Base-by-base conservation (phyloP, 768 basidiomycete species). In the Panus rudis region DNA sequence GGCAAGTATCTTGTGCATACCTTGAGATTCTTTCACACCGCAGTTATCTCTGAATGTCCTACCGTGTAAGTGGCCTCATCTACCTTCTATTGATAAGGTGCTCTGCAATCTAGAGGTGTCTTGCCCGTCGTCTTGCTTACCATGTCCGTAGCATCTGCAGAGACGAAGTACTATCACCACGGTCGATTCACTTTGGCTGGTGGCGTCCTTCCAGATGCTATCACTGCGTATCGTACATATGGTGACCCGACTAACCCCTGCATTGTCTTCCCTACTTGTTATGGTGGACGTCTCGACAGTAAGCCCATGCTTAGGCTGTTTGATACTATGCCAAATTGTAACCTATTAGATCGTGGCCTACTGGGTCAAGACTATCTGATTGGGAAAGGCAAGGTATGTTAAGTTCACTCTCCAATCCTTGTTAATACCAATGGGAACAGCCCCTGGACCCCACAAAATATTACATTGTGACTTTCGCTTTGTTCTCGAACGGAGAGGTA, bases 401-500 rank as follows among this genome's bases (percentile, higher is more conserved):
- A 24, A 28, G 52, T 16, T 14, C 33, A 14, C 7, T 17, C 6
- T 6, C 8, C 10, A 30, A 30, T 30, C 5, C 7, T 14, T 23
- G 30, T 31, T 17, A 17, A 27, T 28, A 27, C 23, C 22, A 8
- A 7, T 25, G 6, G 10, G 16, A 10, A 30, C 46, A 76, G 73
- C 67, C 62, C 6, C 60, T 79, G n/a, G 68, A 77, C 50, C 67
- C 78, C 3, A 58, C 43, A 13, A 71, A 70, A 42, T 79, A 78
- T 50, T 78, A 64, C 42, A 57, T 79, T 8, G 74, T 78, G 13
- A 74, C 76, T 3, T 74, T 78, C 49, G 75, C 73, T 0, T 56
- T 78, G 24, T 79, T 78, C 51, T 76, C 71, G 28, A 76, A 76
- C 46, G 77, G 78, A 56, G 76, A 79, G 68, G 77, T 75, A 43